Percentiles rank a stretch among this genome's conserved stretches.
Evolutionary conservation across 164 flowering plant species (phyloP).

Genomic region (Platanus orientalis): DNA sequence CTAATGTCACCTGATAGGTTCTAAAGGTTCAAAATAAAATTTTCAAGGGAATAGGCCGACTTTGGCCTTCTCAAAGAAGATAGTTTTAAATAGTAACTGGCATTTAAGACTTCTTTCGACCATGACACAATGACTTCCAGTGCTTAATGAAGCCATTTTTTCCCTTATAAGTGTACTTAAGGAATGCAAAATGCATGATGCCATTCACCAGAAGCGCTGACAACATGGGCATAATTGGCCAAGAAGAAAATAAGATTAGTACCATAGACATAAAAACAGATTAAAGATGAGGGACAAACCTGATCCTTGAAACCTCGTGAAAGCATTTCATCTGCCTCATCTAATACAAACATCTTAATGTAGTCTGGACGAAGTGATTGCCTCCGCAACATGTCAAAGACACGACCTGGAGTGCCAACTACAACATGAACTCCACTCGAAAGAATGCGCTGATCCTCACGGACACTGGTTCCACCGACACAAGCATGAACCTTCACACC

Average conservation of each 20-base stretch:
- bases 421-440: slow-evolving; percentile 60
- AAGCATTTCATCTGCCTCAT: slow-evolving; percentile 72
- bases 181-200: too few species aligned
- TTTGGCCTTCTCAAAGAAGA: too few species aligned
- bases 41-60: too few species aligned
- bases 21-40: too few species aligned
- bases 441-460: slow-evolving; percentile 53
- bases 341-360: slow-evolving; percentile 56
- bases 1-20: too few species aligned
- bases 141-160: too few species aligned
- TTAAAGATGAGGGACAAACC: slow-evolving; percentile 19
- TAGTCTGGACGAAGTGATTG: slow-evolving; percentile 53
- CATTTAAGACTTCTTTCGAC: too few species aligned
- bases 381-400: slow-evolving; percentile 54
- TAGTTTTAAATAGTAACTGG: too few species aligned
- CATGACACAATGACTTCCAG: too few species aligned
- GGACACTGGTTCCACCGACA: slow-evolving; percentile 69
- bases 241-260: neutral
- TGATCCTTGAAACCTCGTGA: slow-evolving; percentile 68
- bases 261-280: neutral
- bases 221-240: neutral
- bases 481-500: slow-evolving; percentile 73
- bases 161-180: too few species aligned
- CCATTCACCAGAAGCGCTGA: too few species aligned
- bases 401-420: slow-evolving; percentile 71